phyloP scores from a whole-genome alignment of 768 basidiomycete species.

The Leucosporidium yakuticum region DNA sequence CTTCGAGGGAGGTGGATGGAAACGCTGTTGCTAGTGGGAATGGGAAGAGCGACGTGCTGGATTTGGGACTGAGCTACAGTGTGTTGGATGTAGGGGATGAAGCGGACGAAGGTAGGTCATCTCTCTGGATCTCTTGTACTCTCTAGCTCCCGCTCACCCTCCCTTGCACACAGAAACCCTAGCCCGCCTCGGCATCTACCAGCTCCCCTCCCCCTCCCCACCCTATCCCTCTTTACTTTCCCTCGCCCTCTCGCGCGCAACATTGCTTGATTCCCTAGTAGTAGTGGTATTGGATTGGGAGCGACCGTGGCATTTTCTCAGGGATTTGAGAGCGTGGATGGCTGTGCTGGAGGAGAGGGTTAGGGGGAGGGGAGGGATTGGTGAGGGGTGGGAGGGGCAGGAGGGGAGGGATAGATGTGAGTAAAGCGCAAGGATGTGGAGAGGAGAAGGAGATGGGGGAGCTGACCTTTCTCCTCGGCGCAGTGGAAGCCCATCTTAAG shows the following conservation, averaged over 20 bases:
- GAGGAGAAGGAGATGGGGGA: constrained; percentile 2
- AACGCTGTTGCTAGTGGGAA: not conserved
- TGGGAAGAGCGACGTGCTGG: constrained; percentile 39
- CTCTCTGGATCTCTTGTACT: not conserved
- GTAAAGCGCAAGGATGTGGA: constrained; percentile 41
- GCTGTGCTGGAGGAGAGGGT: constrained; percentile 72
- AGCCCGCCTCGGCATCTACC: constrained; percentile 51
- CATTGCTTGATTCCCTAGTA: constrained; percentile 64
- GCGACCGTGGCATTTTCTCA: constrained; percentile 81
- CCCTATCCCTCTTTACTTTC: constrained; percentile 28
- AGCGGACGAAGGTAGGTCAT: constrained; percentile 75
- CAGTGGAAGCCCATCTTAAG: constrained; percentile 28
- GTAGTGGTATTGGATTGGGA: constrained; percentile 93
- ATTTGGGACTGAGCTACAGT: constrained; percentile 86
- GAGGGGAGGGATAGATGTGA: constrained; percentile 75
- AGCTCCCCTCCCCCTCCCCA: constrained; percentile 21
- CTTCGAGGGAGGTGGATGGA: not conserved
- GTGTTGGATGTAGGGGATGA: constrained; percentile 87
- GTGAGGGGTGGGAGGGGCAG: constrained; percentile 47
- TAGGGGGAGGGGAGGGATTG: not conserved
- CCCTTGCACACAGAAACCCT: constrained; percentile 70
- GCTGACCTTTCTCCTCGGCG: not conserved
- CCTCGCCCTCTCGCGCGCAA: constrained; percentile 25
- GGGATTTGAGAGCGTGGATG: constrained; percentile 78
- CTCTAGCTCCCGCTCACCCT: too few relatives aligned